Percentiles rank a stretch among this genome's conserved stretches.
phyloP scores from a whole-genome alignment of 257 asterid species.

The Nicotiana paniculata region DNA sequence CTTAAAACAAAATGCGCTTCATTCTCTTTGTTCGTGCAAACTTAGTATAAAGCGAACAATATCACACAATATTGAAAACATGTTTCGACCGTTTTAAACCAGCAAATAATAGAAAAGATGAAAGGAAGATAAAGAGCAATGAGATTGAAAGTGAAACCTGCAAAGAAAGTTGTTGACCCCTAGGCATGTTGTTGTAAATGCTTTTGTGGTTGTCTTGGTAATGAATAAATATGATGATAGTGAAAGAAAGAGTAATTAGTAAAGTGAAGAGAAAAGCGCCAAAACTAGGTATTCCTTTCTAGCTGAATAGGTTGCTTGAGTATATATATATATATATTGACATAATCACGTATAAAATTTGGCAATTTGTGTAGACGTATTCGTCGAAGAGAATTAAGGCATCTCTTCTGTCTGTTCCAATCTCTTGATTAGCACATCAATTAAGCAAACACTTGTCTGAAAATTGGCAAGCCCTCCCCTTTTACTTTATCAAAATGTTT shows the following conservation, averaged over 20 bases:
- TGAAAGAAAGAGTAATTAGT: slow-evolving; percentile 15
- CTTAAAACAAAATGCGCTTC: background rate
- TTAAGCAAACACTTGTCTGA: background rate
- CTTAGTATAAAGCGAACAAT: too few relatives aligned
- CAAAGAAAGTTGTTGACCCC: slow-evolving; percentile 71
- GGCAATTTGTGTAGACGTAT: slow-evolving; percentile 12
- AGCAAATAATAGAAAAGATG: background rate
- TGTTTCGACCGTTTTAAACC: too few relatives aligned
- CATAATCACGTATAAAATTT: too few relatives aligned
- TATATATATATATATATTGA: slow-evolving; percentile 14
- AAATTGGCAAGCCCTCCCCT: background rate
- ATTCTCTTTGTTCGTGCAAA: background rate
- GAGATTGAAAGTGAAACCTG: slow-evolving; percentile 41
- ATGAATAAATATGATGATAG: slow-evolving; percentile 12
- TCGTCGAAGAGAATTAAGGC: slow-evolving; percentile 35
- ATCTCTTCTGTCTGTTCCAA: slow-evolving; percentile 13
- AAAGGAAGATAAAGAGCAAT: background rate
- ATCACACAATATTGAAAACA: too few relatives aligned
- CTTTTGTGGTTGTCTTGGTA: slow-evolving; percentile 3
- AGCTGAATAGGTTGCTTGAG: slow-evolving; percentile 6
- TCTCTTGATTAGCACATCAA: slow-evolving; percentile 26
- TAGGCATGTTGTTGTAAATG: slow-evolving; percentile 39
- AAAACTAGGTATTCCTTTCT: slow-evolving; percentile 35
- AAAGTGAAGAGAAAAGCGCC: slow-evolving; percentile 33
- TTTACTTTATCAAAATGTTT: background rate